Evolutionary conservation across 495 filamentous ascomycete genomes (phyloP).

Genomic region (Xylaria nigripes): DNA sequence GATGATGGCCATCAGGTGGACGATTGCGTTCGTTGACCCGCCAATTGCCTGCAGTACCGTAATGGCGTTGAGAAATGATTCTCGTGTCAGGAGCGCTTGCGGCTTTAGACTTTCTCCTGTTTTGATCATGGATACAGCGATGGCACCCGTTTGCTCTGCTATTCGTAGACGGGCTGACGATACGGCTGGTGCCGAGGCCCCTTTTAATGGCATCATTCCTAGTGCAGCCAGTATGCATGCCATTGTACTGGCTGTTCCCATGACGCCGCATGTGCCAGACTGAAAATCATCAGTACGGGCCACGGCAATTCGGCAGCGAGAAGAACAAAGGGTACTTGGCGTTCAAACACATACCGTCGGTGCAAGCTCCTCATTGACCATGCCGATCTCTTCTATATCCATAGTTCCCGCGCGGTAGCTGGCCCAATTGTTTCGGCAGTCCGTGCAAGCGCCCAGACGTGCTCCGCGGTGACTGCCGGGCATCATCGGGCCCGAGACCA

Average conservation of each 20-base stretch:
- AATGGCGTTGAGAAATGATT: slow-evolving; percentile 61
- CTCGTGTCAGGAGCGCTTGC: slow-evolving; percentile 48
- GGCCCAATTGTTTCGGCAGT: slow-evolving; percentile 62
- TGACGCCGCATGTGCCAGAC: slow-evolving; percentile 61
- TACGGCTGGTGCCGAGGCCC: slow-evolving; percentile 56
- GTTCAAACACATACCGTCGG: slow-evolving; percentile 42
- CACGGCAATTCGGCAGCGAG: background rate
- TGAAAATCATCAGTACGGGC: slow-evolving; percentile 16
- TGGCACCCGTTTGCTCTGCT: slow-evolving; percentile 54
- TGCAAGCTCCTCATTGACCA: slow-evolving; percentile 59
- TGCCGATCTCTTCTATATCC: slow-evolving; percentile 58
- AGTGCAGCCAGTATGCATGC: slow-evolving; percentile 55
- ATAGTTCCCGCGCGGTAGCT: slow-evolving; percentile 51
- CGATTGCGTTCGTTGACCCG: slow-evolving; percentile 60
- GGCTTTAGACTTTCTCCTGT: slow-evolving; percentile 34
- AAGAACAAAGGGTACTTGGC: background rate
- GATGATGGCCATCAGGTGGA: slow-evolving; percentile 57
- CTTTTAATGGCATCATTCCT: slow-evolving; percentile 55
- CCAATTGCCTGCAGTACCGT: slow-evolving; percentile 62
- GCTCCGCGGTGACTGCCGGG: slow-evolving; percentile 51
- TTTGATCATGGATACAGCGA: slow-evolving; percentile 43
- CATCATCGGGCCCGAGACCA: slow-evolving; percentile 62
- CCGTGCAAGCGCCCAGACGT: slow-evolving; percentile 57
- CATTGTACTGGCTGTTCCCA: slow-evolving; percentile 66
- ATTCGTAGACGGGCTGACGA: slow-evolving; percentile 55